Evolutionary conservation across 495 filamentous ascomycete genomes (phyloP).

Genomic region (Penicillium bovifimosum): DNA sequence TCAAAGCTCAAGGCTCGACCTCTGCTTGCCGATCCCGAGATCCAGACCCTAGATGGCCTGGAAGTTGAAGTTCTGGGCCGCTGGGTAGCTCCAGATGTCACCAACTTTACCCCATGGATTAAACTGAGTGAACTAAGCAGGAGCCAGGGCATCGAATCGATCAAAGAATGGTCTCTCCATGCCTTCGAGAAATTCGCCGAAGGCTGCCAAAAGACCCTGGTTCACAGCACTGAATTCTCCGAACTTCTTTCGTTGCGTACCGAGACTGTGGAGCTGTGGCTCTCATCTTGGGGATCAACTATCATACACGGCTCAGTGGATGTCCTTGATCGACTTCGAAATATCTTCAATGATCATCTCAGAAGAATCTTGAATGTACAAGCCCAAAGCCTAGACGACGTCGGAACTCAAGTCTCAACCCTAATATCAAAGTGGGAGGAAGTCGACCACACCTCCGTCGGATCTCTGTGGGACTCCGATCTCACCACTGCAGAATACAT

Average conservation of each 20-base stretch:
- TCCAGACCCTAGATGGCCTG: constrained; percentile 61
- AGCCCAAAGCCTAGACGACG: constrained; percentile 49
- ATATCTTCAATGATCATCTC: constrained; percentile 61
- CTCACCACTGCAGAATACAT: constrained; percentile 47
- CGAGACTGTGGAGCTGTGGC: constrained; percentile 69
- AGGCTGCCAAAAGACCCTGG: constrained; percentile 52
- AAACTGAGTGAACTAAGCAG: constrained; percentile 73
- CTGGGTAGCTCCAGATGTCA: constrained; percentile 81
- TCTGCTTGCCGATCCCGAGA: constrained; percentile 62
- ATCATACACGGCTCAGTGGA: constrained; percentile 46
- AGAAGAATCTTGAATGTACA: constrained; percentile 53
- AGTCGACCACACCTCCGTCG: constrained; percentile 39
- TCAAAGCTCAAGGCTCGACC: constrained; percentile 60
- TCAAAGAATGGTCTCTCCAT: constrained; percentile 67
- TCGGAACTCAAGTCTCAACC: constrained; percentile 47
- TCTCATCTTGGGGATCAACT: constrained; percentile 43
- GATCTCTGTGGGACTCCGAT: constrained; percentile 57
- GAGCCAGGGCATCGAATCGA: constrained; percentile 55
- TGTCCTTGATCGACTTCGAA: constrained; percentile 63
- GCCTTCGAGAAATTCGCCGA: constrained; percentile 60
- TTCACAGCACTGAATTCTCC: constrained; percentile 54
- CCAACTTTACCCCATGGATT: constrained; percentile 84
- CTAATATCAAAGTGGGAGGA: constrained; percentile 50
- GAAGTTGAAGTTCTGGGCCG: constrained; percentile 74
- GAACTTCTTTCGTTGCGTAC: constrained; percentile 62